phyloP scores from a whole-genome alignment of 2,329 filamentous ascomycete genomes.

The Cordyceps farinosa region DNA sequence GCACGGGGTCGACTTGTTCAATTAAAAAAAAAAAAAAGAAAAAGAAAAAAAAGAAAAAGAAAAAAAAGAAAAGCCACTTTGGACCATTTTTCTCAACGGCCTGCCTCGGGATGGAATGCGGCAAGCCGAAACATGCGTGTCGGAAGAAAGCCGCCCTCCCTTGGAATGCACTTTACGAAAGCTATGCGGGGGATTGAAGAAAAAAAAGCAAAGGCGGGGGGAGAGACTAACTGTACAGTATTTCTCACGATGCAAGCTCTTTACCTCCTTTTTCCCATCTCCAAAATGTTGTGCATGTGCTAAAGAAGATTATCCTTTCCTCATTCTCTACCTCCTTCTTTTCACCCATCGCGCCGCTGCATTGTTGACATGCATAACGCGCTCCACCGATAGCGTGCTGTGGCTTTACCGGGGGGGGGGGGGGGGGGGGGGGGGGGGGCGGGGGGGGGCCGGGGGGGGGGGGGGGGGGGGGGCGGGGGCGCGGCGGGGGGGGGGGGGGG shows the following conservation, averaged over 20 bases:
- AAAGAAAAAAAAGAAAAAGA: background rate
- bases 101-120: conserved; percentile 10
- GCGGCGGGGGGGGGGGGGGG: too few species aligned
- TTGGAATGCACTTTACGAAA: background rate
- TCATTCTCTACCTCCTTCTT: background rate
- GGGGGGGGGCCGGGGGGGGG: too few species aligned
- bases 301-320: background rate
- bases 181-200: background rate
- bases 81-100: background rate
- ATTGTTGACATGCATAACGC: conserved; percentile 18
- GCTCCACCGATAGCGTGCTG: conserved; percentile 1
- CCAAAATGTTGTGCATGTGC: conserved; percentile 12
- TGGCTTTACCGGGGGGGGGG: background rate
- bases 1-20: too few species aligned
- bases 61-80: background rate
- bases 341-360: background rate
- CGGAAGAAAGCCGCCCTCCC: background rate
- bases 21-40: background rate
- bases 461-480: too few species aligned
- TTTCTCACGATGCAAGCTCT: background rate
- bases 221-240: too few species aligned
- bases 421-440: too few species aligned
- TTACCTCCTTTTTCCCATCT: background rate
- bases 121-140: background rate
- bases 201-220: background rate